Percentiles rank a stretch among this genome's conserved stretches.
Evolutionary conservation across 345 rosid genomes (phyloP).

Genomic region (Citrus medica): DNA sequence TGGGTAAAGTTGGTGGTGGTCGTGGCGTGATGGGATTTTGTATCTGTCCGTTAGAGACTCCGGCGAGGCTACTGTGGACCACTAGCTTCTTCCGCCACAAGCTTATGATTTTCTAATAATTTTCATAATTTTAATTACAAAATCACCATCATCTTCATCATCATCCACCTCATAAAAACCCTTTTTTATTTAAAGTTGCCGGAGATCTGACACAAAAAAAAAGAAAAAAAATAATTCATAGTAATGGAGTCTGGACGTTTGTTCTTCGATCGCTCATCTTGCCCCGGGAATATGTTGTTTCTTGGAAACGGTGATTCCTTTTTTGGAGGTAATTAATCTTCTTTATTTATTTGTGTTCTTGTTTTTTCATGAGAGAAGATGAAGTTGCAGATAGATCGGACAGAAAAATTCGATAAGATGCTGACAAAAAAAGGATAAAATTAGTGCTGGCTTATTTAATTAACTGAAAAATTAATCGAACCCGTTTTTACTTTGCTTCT

Average conservation of each 20-base stretch:
- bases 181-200: neutral
- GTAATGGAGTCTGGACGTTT: constrained; percentile 68
- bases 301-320: constrained; percentile 51
- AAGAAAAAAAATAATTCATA: neutral
- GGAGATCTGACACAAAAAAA: constrained; percentile 7
- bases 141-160: neutral
- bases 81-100: constrained; percentile 98
- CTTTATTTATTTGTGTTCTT: neutral
- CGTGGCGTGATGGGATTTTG: constrained; percentile 79
- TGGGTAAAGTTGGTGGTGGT: constrained; percentile 17
- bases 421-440: too few relatives aligned
- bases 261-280: constrained; percentile 54
- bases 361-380: neutral
- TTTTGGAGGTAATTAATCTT: constrained; percentile 40
- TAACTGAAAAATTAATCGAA: too few relatives aligned
- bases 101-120: constrained; percentile 71
- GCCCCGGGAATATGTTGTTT: constrained; percentile 62
- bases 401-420: too few relatives aligned
- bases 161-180: neutral
- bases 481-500: too few relatives aligned
- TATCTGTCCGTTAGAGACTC: constrained; percentile 70
- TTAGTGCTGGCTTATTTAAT: too few relatives aligned
- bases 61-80: constrained; percentile 92
- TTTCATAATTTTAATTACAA: too few relatives aligned
- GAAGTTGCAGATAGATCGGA: too few relatives aligned